Evolutionary conservation across 176 grass and related monocot genomes (phyloP).

Genomic region (Cenchrus purpureus): DNA sequence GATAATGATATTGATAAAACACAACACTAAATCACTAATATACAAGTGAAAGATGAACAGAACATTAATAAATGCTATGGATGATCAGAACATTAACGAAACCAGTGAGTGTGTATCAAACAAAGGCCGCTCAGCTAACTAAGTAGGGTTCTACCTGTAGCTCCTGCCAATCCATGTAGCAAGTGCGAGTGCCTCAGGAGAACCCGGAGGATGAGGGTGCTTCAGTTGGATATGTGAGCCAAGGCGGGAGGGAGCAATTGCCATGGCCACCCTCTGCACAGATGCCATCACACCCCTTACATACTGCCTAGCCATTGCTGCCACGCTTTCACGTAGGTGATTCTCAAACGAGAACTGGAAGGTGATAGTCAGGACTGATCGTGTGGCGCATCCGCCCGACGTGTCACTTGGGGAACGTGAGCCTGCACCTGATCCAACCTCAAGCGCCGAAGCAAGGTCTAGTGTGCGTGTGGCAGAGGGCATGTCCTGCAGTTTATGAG

Average conservation of each 20-base stretch:
- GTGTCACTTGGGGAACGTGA: conserved; percentile 33
- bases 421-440: conserved; percentile 66
- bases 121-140: not conserved
- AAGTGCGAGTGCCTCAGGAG: conserved; percentile 78
- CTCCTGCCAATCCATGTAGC: conserved; percentile 78
- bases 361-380: conserved; percentile 86
- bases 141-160: conserved; percentile 59
- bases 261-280: conserved; percentile 94
- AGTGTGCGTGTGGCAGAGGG: conserved; percentile 69
- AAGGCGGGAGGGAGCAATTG: conserved; percentile 66
- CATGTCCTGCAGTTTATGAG: conserved; percentile 45
- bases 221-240: conserved; percentile 60
- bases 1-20: too few species aligned
- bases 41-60: not conserved
- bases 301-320: conserved; percentile 80
- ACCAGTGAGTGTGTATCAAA: not conserved
- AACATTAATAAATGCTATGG: not conserved
- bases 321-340: conserved; percentile 80
- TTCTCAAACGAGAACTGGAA: conserved; percentile 94
- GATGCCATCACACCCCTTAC: conserved; percentile 83
- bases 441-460: conserved; percentile 83
- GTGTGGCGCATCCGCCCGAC: conserved; percentile 14
- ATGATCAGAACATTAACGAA: not conserved
- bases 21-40: too few species aligned
- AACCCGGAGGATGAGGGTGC: conserved; percentile 64